phyloP scores from a whole-genome alignment of 176 grass and related monocot species.

The Ensete ventricosum region DNA sequence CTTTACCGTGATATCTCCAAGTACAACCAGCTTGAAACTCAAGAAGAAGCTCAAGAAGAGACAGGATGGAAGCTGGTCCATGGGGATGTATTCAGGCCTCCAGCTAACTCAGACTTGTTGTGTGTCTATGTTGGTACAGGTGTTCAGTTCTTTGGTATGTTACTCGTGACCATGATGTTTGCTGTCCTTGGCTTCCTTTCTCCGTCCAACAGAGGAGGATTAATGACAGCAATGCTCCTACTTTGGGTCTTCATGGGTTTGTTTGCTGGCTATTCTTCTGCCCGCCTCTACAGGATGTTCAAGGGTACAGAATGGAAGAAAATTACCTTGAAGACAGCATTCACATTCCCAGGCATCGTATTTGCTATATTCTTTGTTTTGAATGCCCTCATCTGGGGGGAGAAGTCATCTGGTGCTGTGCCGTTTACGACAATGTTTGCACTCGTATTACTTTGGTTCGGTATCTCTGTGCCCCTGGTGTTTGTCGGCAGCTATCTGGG shows the following conservation, averaged over 20 bases:
- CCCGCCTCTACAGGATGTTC: conserved; percentile 7
- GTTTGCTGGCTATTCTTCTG: conserved; percentile 6
- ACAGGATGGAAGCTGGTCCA: conserved; percentile 8
- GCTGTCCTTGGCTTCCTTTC: conserved; percentile 9
- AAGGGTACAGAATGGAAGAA: conserved; percentile 5
- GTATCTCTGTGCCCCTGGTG: conserved; percentile 4
- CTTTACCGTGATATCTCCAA: conserved; percentile 3
- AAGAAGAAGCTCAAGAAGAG: conserved; percentile 6
- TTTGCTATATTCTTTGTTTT: neutral
- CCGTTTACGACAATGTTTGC: conserved; percentile 5
- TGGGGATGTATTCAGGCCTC: conserved; percentile 3
- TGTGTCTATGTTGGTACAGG: neutral
- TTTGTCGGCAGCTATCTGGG: neutral
- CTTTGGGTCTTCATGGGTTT: conserved; percentile 12
- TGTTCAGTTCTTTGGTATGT: neutral
- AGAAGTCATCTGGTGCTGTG: conserved; percentile 6
- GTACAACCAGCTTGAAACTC: conserved; percentile 7
- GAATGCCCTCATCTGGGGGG: conserved; percentile 4
- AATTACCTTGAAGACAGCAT: conserved; percentile 2
- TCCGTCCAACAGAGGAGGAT: conserved; percentile 6
- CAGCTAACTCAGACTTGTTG: conserved; percentile 1
- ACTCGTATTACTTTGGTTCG: conserved; percentile 1
- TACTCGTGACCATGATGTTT: neutral
- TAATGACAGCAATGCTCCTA: conserved; percentile 4
- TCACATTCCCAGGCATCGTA: neutral